Evolutionary conservation across 768 basidiomycete species (phyloP), one percentile per base, ranked within the genome.

Genomic region (Kwoniella sp.): DNA sequence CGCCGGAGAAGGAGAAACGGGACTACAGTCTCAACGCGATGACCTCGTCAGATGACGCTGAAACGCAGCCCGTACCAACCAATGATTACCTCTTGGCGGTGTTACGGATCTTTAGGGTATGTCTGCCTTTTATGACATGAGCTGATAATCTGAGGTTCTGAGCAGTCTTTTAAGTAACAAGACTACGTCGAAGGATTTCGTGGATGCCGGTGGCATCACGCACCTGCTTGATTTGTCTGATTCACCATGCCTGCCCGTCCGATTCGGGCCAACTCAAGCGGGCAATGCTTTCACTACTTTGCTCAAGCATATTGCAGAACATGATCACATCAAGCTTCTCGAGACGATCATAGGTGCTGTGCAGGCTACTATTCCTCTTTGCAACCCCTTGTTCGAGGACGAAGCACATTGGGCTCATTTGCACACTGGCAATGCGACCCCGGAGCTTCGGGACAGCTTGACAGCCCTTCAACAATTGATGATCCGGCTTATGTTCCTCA

Each of bases 151-250:
- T 37, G 31, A 59, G 57, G 31, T 58, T 22, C n/a, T n/a, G n/a
- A 89, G 92, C 72, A 92, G 95, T 5, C 80, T 98, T 34, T 92
- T 98, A 77, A 90, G 92, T 64, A 91, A 93, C 68, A 79, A 83
- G 1, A 82, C 84, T 20, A 88, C 96, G 72, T 88, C 88, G 78
- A 83, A 83, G 59, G 93, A 96, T 62, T 96, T 96, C 37, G 82
- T 95, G 54, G 50, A 53, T 3, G 57, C 50, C 14, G 65, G 60
- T 23, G 64, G 62, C 8, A 25, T 73, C n/a, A 45, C 62, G 3
- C 47, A 54, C 9, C 46, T 73, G 6, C 43, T 67, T 8, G 50
- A 53, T 5, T 29, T 69, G 6, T 52, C 64, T 27, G 81, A 82
- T 17, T 78, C 92, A 26, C 87, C 91, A 11, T 92, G 87, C 69